These are phyloP conservation scores for Gaertneriomyces sp. DNA, from an alignment of 192 early-diverging fungal species.

Conservation along the genomic window DNA sequence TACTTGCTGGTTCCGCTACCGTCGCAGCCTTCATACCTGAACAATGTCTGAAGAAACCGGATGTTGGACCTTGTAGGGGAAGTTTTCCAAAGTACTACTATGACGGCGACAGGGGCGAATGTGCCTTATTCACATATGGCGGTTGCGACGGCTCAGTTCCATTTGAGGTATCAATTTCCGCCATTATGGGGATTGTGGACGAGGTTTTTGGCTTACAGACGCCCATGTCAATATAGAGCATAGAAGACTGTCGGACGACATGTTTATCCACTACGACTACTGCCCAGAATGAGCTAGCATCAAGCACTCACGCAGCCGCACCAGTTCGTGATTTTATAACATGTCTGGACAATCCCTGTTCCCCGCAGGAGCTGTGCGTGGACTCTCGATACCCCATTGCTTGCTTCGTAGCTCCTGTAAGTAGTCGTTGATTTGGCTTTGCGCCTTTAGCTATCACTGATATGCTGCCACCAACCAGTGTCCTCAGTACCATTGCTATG, in stretches of 20 bases:
- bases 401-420: not conserved
- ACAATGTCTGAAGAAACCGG: slow-evolving; percentile 6
- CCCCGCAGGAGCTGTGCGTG: not conserved
- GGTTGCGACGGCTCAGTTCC: slow-evolving; percentile 12
- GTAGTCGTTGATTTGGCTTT: not conserved
- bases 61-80: slow-evolving; percentile 13
- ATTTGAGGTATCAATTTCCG: slow-evolving; percentile 10
- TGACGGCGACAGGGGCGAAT: not conserved
- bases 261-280: not conserved
- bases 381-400: not conserved
- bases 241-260: not conserved
- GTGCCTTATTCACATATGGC: slow-evolving; percentile 8
- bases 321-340: not conserved
- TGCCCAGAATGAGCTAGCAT: not conserved
- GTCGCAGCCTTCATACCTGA: not conserved
- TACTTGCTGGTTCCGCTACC: not conserved
- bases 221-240: not conserved
- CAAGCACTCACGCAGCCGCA: not conserved
- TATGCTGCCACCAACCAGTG: no score
- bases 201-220: not conserved
- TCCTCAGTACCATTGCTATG: no score
- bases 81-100: not conserved
- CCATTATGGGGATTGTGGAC: not conserved
- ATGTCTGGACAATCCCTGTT: not conserved
- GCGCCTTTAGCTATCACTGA: no score